Conservation (phyloP, 2,329 filamentous ascomycete genomes). For the Trichophyton verrucosum region DNA sequence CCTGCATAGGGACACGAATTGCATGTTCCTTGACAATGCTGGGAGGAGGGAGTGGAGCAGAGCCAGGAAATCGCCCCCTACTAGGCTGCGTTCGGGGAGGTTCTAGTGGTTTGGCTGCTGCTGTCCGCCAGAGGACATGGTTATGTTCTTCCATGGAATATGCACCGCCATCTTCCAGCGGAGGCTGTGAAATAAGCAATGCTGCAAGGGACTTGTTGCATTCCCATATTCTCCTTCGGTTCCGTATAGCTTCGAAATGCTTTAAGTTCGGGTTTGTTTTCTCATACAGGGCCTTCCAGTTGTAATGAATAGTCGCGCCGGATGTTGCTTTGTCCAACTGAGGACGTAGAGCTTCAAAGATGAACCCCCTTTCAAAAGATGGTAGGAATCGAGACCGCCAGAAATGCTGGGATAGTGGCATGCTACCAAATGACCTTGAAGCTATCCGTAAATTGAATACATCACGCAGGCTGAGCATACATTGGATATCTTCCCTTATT, state of each 20-base stretch:
- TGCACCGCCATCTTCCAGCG: background rate
- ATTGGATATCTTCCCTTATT: slow-evolving; percentile 15
- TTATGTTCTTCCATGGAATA: slow-evolving; percentile 2
- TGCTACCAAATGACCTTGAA: slow-evolving; percentile 15
- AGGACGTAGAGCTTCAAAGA: slow-evolving; percentile 10
- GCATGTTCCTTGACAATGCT: background rate
- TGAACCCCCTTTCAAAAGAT: slow-evolving; percentile 13
- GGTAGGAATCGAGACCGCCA: slow-evolving; percentile 16
- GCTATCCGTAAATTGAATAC: slow-evolving; percentile 12
- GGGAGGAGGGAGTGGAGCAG: background rate
- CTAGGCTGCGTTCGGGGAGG: background rate
- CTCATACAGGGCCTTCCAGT: slow-evolving; percentile 19
- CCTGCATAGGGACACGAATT: slow-evolving; percentile 3
- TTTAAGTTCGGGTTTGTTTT: slow-evolving; percentile 6
- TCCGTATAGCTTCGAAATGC: slow-evolving; percentile 8
- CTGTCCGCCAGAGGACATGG: slow-evolving; percentile 6
- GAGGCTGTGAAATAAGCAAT: slow-evolving; percentile 8
- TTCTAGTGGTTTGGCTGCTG: background rate
- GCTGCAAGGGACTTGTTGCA: slow-evolving; percentile 10
- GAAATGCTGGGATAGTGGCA: slow-evolving; percentile 14
- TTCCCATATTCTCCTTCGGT: slow-evolving; percentile 14
- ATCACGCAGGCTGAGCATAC: slow-evolving; percentile 9
- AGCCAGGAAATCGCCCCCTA: background rate
- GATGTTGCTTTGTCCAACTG: background rate
- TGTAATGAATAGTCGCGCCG: slow-evolving; percentile 1